Evolutionary conservation across 305 asterid species (phyloP).

Genomic region (Coffea humblotiana): DNA sequence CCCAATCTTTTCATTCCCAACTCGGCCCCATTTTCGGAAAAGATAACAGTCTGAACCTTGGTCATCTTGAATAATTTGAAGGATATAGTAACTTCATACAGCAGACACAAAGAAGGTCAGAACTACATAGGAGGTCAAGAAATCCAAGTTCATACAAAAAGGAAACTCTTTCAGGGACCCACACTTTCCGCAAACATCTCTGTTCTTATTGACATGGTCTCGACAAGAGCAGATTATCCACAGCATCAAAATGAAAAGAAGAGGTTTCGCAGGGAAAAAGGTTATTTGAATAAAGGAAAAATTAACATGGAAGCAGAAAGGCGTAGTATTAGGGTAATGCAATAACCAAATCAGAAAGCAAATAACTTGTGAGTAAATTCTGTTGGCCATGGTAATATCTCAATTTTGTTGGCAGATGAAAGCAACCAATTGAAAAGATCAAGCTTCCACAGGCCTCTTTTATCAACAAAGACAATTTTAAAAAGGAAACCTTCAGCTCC

Average conservation of each 20-base stretch:
- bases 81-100: constrained; percentile 76
- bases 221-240: neutral
- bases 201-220: neutral
- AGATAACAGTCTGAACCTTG: constrained; percentile 79
- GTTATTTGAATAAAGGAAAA: neutral
- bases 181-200: neutral
- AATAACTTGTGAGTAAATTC: neutral
- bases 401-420: neutral
- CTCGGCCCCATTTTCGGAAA: constrained; percentile 99
- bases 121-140: constrained; percentile 1
- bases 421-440: neutral
- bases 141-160: neutral
- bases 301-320: neutral
- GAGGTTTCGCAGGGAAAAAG: neutral
- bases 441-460: neutral
- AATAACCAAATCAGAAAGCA: constrained; percentile 2
- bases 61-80: constrained; percentile 95
- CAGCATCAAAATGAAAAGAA: neutral
- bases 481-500: neutral
- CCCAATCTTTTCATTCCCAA: constrained; percentile 90
- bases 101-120: constrained; percentile 12
- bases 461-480: neutral
- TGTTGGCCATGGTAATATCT: neutral
- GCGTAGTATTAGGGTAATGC: neutral
- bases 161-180: neutral